A percentile compares a stretch with the other conserved stretches of the same genome.
Conservation (phyloP, 1,284 basidiomycete genomes). For the Austropuccinia psidii region DNA sequence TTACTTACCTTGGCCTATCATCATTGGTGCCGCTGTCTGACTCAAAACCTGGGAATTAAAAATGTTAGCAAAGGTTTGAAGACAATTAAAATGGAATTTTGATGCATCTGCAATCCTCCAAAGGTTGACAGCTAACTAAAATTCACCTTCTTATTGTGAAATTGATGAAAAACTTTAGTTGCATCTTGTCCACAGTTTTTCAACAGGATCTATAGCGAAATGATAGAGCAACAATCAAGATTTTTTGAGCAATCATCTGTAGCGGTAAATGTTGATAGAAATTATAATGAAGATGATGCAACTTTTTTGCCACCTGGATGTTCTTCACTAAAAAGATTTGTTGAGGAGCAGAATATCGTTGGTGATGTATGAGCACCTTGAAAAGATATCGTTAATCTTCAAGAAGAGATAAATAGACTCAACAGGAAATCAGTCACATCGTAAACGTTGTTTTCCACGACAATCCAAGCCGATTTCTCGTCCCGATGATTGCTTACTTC, state of each 20-base stretch:
- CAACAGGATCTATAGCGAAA: background rate
- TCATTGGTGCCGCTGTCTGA: background rate
- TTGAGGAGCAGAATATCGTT: too few relatives aligned
- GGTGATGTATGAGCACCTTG: too few relatives aligned
- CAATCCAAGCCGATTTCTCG: constrained; percentile 44
- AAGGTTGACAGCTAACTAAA: background rate
- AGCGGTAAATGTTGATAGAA: background rate
- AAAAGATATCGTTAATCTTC: too few relatives aligned
- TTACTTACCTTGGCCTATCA: constrained; percentile 14
- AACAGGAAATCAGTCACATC: constrained; percentile 42
- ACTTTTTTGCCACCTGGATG: constrained; percentile 33
- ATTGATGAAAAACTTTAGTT: constrained; percentile 19
- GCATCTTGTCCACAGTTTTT: constrained; percentile 26
- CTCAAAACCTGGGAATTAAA: background rate
- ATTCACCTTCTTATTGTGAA: constrained; percentile 13
- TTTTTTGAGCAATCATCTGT: background rate
- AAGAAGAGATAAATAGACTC: background rate
- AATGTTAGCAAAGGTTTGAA: background rate
- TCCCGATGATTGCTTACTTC: constrained; percentile 44
- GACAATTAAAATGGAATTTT: background rate
- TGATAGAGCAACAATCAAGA: background rate
- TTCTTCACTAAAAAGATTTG: background rate
- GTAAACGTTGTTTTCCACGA: constrained; percentile 44
- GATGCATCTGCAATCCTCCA: background rate
- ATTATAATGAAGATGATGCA: background rate